Conservation (phyloP, 768 basidiomycete genomes). For the Rhizopogon sp. region DNA sequence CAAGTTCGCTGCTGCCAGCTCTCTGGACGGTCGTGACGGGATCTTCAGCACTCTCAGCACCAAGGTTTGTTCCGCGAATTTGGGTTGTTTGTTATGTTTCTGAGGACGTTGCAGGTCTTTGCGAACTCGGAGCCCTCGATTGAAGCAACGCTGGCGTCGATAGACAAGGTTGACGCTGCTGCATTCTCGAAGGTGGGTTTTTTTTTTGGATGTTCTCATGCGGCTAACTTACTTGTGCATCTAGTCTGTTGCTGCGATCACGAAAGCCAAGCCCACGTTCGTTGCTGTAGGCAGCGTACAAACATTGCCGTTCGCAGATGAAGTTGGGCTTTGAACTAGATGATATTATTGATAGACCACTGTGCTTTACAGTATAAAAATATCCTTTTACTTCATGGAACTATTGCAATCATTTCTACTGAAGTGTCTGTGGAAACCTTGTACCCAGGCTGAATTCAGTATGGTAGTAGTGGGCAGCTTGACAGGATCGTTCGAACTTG, state of each 20-base stretch:
- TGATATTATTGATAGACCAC: neutral
- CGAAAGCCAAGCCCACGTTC: slow-evolving; percentile 77
- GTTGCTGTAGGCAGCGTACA: slow-evolving; percentile 80
- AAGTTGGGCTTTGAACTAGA: slow-evolving; percentile 62
- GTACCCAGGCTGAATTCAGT: too few relatives aligned
- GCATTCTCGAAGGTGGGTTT: slow-evolving; percentile 65
- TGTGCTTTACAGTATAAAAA: neutral
- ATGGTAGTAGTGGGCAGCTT: too few relatives aligned
- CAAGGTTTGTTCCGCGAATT: slow-evolving; percentile 41
- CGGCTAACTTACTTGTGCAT: neutral
- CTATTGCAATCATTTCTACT: too few relatives aligned
- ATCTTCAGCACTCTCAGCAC: slow-evolving; percentile 55
- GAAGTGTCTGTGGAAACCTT: too few relatives aligned
- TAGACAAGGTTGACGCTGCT: slow-evolving; percentile 65
- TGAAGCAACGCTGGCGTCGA: slow-evolving; percentile 55
- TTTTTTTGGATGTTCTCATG: neutral
- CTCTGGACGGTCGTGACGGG: slow-evolving; percentile 67
- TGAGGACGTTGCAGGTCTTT: slow-evolving; percentile 47
- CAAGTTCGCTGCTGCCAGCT: slow-evolving; percentile 74
- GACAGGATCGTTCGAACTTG: too few relatives aligned
- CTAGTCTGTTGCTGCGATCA: slow-evolving; percentile 61
- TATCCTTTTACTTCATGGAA: neutral
- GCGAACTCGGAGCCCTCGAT: slow-evolving; percentile 49
- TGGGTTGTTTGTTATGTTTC: neutral
- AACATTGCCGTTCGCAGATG: slow-evolving; percentile 78